Base-by-base conservation (phyloP, 176 grass and related monocot genomes). In the Ensete glaucum region DNA sequence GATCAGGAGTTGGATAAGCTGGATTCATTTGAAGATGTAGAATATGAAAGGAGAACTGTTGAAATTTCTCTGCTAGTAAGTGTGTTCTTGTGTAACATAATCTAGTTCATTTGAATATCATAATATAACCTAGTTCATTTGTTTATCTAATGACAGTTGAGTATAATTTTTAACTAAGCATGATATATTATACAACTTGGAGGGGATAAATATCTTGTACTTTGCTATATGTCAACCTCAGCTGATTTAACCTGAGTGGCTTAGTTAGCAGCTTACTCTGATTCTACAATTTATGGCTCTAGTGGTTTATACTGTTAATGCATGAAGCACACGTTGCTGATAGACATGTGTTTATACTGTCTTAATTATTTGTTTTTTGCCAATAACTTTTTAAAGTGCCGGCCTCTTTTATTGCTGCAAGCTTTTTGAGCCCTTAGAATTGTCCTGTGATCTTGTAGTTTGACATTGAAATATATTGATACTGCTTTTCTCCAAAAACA, bases 1-100 rank as follows among this genome's bases (percentile, higher is more conserved):
- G 86, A 93, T 68, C 24, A 60, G 16, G 94, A 97, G 75, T 83
- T 97, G 79, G 57, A 81, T 26, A 81, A 87, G 53, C 72, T 97
- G 20, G 94, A 97, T 82, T 24, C 59, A 77, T 97, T 97, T 79
- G 94, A 97, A 76, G 94, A 88, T 77, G 84, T 83, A 48, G 85
- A 93, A 73, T 93, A 97, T 73, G 74, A 80, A 25, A 92, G 84
- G 82, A 86, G 48, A 78, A 64, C 80, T 16, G 84, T 91, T 53
- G 83, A 90, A 51, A 69, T 97, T 62, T 87, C 85, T 48, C 53
- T 91, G 26, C 3, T 68, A 50, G 94, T 97, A 85, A 86, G 94
- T 83, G 3, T 77, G 19, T 65, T 73, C 52, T 73, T 60, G 9
- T 69, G 21, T 12, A 52, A 43, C 64, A 74, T 16, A 11, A 65